These are phyloP conservation scores for Dillenia turbinata DNA, from an alignment of 164 flowering plant species.

Conservation along the genomic window DNA sequence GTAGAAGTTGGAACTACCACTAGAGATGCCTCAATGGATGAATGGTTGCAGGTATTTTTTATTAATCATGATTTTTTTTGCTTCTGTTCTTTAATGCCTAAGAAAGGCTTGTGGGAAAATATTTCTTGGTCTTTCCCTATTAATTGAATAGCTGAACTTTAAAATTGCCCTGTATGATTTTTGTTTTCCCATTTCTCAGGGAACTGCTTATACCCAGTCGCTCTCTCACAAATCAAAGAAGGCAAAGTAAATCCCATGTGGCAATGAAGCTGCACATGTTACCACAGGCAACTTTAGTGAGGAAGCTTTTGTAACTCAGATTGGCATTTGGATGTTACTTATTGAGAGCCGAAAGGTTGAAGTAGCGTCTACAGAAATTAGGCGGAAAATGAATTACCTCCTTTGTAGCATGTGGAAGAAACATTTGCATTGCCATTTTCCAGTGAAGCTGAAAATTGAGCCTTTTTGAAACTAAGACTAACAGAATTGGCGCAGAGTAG, in stretches of 20 bases:
- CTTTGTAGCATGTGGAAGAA: conserved; percentile 34
- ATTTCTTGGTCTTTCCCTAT: too few relatives aligned
- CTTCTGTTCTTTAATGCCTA: too few relatives aligned
- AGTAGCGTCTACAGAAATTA: conserved; percentile 9
- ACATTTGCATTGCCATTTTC: conserved; percentile 9
- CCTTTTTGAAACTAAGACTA: neutral
- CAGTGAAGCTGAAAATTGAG: conserved; percentile 4
- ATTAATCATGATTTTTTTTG: neutral
- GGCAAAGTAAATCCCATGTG: conserved; percentile 46
- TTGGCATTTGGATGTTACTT: conserved; percentile 10
- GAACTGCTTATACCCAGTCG: conserved; percentile 74
- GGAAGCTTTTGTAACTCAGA: conserved; percentile 24
- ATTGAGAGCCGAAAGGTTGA: conserved; percentile 7
- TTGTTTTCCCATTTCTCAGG: conserved; percentile 30
- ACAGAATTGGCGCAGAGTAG: too few relatives aligned
- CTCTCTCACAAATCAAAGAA: conserved; percentile 69
- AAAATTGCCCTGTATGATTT: too few relatives aligned
- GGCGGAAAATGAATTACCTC: conserved; percentile 14
- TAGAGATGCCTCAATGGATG: conserved; percentile 77
- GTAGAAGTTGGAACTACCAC: conserved; percentile 89
- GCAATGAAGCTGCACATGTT: conserved; percentile 7
- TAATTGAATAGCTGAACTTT: too few relatives aligned
- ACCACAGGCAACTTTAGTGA: neutral
- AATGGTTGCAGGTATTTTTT: conserved; percentile 81
- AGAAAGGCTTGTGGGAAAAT: too few relatives aligned